Evolutionary conservation across 257 asterid genomes (phyloP).

Genomic region (Gynochthodes officinalis): DNA sequence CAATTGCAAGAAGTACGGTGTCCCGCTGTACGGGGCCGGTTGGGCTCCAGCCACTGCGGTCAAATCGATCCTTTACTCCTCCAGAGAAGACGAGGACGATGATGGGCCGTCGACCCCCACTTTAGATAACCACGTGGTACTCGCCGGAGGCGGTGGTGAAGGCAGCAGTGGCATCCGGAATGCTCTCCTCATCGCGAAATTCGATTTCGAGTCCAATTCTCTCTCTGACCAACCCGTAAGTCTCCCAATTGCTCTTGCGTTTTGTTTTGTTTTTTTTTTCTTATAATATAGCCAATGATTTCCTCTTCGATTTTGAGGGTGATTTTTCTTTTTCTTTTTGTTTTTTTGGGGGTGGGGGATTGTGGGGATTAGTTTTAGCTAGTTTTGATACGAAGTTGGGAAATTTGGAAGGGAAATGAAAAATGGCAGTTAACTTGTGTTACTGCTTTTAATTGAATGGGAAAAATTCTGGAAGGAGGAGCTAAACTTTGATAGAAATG

Average conservation of each 20-base stretch:
- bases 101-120: slow-evolving; percentile 19
- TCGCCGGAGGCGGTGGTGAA: slow-evolving; percentile 98
- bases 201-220: slow-evolving; percentile 45
- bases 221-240: slow-evolving; percentile 83
- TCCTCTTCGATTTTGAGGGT: neutral
- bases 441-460: neutral
- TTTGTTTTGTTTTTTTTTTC: no score
- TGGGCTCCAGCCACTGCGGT: slow-evolving; percentile 63
- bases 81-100: slow-evolving; percentile 22
- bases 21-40: slow-evolving; percentile 85
- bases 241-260: neutral
- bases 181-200: slow-evolving; percentile 59
- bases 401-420: neutral
- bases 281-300: neutral
- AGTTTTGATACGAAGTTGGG: neutral
- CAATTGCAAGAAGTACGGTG: slow-evolving; percentile 63
- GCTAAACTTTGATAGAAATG: neutral
- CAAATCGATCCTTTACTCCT: slow-evolving; percentile 17
- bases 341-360: no score
- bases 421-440: neutral
- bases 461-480: neutral
- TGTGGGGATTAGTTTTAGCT: neutral
- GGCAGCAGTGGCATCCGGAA: slow-evolving; percentile 83
- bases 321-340: neutral
- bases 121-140: slow-evolving; percentile 41